Percentiles rank a stretch among this genome's conserved stretches.
Evolutionary conservation across 495 filamentous ascomycete genomes (phyloP).

Genomic region (Cryomyces minteri): DNA sequence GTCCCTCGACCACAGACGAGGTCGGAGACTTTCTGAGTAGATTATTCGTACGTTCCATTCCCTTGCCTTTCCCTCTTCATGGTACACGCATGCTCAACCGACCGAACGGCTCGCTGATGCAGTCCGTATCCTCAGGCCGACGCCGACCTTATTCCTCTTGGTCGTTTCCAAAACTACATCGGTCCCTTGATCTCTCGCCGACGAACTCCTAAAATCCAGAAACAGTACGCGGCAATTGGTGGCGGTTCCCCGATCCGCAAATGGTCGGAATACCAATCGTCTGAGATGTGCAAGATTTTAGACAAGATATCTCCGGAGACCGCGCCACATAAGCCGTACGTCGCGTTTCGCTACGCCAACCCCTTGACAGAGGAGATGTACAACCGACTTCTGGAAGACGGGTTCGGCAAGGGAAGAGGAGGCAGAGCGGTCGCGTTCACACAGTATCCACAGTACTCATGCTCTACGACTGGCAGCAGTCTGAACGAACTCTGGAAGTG

Average conservation of each 20-base stretch:
- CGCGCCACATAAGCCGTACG: slow-evolving; percentile 94
- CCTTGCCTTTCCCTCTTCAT: background rate
- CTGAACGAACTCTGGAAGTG: slow-evolving; percentile 97
- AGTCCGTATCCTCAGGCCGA: slow-evolving; percentile 42
- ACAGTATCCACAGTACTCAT: slow-evolving; percentile 98
- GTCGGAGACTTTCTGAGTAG: slow-evolving; percentile 85
- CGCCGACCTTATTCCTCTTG: slow-evolving; percentile 89
- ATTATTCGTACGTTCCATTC: slow-evolving; percentile 51
- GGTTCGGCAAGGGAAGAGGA: slow-evolving; percentile 70
- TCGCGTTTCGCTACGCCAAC: slow-evolving; percentile 93
- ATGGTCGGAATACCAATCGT: slow-evolving; percentile 88
- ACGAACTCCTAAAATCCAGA: slow-evolving; percentile 85
- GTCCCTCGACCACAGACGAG: slow-evolving; percentile 73
- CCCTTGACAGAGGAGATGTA: slow-evolving; percentile 94
- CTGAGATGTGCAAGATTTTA: slow-evolving; percentile 89
- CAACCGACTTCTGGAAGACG: slow-evolving; percentile 59
- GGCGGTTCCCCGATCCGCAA: slow-evolving; percentile 93
- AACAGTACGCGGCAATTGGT: slow-evolving; percentile 89
- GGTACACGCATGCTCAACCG: background rate
- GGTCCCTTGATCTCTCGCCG: slow-evolving; percentile 71
- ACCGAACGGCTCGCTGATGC: background rate
- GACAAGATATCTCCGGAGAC: slow-evolving; percentile 81
- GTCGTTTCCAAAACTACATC: slow-evolving; percentile 76
- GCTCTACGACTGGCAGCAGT: slow-evolving; percentile 90
- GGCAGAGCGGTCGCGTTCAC: slow-evolving; percentile 93